phyloP scores from a whole-genome alignment of 257 asterid genomes.

The Solanum virginianum region DNA sequence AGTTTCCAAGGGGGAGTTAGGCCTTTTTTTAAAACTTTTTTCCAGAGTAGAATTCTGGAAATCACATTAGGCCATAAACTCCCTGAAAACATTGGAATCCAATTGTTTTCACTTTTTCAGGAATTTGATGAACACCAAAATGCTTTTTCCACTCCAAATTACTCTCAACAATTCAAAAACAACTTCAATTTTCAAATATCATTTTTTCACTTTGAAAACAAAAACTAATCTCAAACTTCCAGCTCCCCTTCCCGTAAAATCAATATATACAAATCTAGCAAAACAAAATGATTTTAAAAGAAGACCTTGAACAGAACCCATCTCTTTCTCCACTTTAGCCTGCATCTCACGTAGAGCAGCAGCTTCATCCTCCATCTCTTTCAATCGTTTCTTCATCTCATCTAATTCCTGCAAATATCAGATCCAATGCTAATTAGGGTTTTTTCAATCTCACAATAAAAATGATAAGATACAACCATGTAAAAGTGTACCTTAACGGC shows the following conservation, averaged over 20 bases:
- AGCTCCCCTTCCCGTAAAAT: background rate
- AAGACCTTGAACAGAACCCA: slow-evolving; percentile 35
- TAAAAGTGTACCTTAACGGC: slow-evolving; percentile 18
- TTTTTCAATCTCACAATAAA: background rate
- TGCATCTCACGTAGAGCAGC: slow-evolving; percentile 44
- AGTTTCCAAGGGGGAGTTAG: background rate
- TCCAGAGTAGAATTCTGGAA: background rate
- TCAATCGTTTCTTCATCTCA: slow-evolving; percentile 43
- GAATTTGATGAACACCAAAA: background rate
- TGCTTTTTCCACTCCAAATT: background rate
- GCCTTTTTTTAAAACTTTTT: background rate
- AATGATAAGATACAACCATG: background rate
- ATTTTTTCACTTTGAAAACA: background rate
- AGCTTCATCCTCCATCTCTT: slow-evolving; percentile 42
- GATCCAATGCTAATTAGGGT: slow-evolving; percentile 1
- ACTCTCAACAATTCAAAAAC: background rate
- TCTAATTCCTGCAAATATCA: slow-evolving; percentile 22
- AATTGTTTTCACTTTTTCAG: background rate
- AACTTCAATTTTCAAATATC: background rate
- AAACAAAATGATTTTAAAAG: background rate
- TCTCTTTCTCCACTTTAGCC: slow-evolving; percentile 37
- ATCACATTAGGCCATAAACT: background rate
- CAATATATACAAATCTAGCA: background rate
- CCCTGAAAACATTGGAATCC: background rate
- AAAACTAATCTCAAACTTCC: background rate